Evolutionary conservation across 106 monocot genomes (phyloP).

Genomic region (Dactylorhiza incarnata): DNA sequence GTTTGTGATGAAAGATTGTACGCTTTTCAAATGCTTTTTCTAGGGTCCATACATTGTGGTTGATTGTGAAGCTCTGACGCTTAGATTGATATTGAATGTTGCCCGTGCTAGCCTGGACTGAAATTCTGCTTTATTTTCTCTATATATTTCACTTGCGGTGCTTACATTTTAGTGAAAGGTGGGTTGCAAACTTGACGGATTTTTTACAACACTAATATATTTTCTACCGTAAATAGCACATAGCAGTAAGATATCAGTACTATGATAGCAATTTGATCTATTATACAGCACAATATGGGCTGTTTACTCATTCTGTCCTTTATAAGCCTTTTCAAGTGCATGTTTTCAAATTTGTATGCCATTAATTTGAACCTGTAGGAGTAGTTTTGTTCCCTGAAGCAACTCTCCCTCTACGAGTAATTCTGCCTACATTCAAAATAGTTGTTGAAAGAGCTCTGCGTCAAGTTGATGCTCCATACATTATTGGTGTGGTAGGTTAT

Average conservation of each 20-base stretch:
- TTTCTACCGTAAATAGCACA: neutral
- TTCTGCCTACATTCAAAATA: conserved; percentile 48
- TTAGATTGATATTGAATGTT: neutral
- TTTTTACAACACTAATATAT: neutral
- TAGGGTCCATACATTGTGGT: neutral
- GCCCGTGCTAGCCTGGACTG: neutral
- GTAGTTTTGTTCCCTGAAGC: conserved; percentile 91
- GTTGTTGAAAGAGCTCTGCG: conserved; percentile 65
- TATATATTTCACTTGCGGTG: neutral
- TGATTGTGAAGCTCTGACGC: neutral
- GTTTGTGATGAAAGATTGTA: neutral
- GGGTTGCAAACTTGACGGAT: neutral
- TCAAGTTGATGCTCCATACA: conserved; percentile 58
- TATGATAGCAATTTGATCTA: neutral
- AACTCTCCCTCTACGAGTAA: conserved; percentile 71
- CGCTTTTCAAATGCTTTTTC: neutral
- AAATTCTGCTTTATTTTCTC: neutral
- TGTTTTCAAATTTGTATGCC: neutral
- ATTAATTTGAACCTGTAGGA: conserved; percentile 25
- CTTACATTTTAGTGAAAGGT: neutral
- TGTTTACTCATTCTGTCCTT: neutral
- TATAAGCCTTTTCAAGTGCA: neutral
- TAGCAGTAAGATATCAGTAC: neutral
- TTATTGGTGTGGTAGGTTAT: conserved; percentile 80
- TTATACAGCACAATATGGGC: neutral